These are phyloP conservation scores for Cenococcum geophilum DNA, from an alignment of 495 filamentous ascomycete species.

Conservation along the genomic window DNA sequence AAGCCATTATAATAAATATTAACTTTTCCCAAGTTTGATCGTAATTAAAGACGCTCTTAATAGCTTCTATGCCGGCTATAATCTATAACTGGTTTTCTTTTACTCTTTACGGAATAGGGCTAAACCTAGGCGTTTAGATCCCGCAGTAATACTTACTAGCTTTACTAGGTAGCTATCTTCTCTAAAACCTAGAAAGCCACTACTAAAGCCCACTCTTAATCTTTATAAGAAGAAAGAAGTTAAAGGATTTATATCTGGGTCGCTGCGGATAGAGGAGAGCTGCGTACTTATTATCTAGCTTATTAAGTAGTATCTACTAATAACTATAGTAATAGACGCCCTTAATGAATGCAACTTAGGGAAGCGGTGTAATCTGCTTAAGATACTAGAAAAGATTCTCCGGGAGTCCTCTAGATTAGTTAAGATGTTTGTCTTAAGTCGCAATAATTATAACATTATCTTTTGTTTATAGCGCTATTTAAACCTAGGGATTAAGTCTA, in stretches of 20 bases:
- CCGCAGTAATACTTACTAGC: conserved; percentile 9
- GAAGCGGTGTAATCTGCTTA: conserved; percentile 33
- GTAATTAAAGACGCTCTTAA: neutral
- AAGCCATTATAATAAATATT: conserved; percentile 16
- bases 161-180: conserved; percentile 14
- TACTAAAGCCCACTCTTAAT: conserved; percentile 7
- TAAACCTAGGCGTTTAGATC: conserved; percentile 14
- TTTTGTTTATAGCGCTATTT: conserved; percentile 22
- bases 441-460: conserved; percentile 39
- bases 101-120: conserved; percentile 20
- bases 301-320: conserved; percentile 14
- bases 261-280: neutral
- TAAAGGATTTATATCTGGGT: neutral
- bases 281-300: conserved; percentile 12
- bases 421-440: conserved; percentile 41
- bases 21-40: neutral
- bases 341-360: conserved; percentile 43
- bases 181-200: conserved; percentile 8
- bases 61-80: neutral
- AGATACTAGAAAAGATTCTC: conserved; percentile 35
- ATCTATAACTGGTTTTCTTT: conserved; percentile 9
- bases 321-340: conserved; percentile 45
- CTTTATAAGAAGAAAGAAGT: conserved; percentile 7
- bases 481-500: conserved; percentile 35
- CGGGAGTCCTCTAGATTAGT: conserved; percentile 31